These are phyloP conservation scores for Russula emetica DNA, from an alignment of 768 basidiomycete genomes.

Conservation along the genomic window DNA sequence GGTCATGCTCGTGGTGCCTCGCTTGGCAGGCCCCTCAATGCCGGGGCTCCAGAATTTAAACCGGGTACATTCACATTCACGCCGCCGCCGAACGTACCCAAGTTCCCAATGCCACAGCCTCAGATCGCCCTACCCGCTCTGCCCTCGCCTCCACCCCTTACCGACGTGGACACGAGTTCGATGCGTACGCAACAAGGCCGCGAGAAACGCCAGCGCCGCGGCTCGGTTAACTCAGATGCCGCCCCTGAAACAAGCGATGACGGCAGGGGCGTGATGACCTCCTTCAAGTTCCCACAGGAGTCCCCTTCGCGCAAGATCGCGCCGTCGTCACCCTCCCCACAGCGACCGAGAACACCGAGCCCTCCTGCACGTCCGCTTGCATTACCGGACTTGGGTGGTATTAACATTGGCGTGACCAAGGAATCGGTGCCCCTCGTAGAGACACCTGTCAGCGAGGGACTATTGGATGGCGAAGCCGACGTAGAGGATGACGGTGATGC, in stretches of 20 bases:
- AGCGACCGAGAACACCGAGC: slow-evolving; percentile 35
- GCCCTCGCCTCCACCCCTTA: slow-evolving; percentile 35
- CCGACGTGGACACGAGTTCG: slow-evolving; percentile 27
- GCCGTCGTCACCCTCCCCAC: slow-evolving; percentile 36
- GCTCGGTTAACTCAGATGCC: slow-evolving; percentile 38
- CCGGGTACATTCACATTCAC: slow-evolving; percentile 73
- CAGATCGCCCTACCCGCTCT: slow-evolving; percentile 33
- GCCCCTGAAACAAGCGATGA: slow-evolving; percentile 52
- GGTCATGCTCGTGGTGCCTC: slow-evolving; percentile 42
- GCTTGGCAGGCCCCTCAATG: slow-evolving; percentile 69
- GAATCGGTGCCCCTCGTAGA: not conserved
- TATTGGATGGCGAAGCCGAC: slow-evolving; percentile 29
- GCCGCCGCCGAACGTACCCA: slow-evolving; percentile 62
- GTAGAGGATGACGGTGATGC: slow-evolving; percentile 27
- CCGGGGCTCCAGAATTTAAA: slow-evolving; percentile 76
- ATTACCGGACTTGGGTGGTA: slow-evolving; percentile 55
- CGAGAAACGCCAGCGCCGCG: slow-evolving; percentile 71
- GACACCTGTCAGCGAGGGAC: slow-evolving; percentile 7
- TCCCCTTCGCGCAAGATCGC: slow-evolving; percentile 50
- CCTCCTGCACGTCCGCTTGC: slow-evolving; percentile 57
- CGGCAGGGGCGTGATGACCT: slow-evolving; percentile 48
- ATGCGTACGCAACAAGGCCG: slow-evolving; percentile 57
- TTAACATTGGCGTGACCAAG: slow-evolving; percentile 28
- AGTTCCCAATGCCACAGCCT: slow-evolving; percentile 42
- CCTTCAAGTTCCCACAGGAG: slow-evolving; percentile 72